Base-by-base conservation (phyloP, 2,329 filamentous ascomycete species). In the Thielaviopsis cerberus region DNA sequence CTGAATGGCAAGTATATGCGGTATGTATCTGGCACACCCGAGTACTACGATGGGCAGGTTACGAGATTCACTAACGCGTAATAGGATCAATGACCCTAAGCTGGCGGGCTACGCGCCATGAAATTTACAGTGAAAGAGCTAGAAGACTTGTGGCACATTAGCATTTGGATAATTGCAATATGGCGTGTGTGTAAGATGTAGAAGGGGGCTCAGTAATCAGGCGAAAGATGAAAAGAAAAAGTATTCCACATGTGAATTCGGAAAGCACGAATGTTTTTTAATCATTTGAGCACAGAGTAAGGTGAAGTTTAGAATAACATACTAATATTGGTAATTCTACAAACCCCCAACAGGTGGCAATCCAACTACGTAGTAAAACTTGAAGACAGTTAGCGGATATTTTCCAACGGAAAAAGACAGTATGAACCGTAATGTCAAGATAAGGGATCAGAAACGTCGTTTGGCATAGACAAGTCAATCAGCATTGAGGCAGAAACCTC, bases 1-100 rank as follows among this genome's bases (percentile, higher is more conserved):
- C 70, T 96, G 63, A 90, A 78, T 65, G 92, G 92, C 26, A 82
- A 82, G 65, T 89, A 86, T 66, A 71, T 92, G 64, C 82, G 70
- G 80, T 87, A 74, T 45, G 59, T 60, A 62, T 74, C 30, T 58
- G 45, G 10, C 4, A 26, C 22, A 51, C 13, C 23, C 48, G 24
- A 4, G 6, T 20, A 20, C 41, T 34, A 27, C 25, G 13, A 22
- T 34, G 20, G 45, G 20, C 17, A 22, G 15, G n/a, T 51, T 7
- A 25, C 20, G 3, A 15, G 20, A 53, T 45, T 41, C 20, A 25
- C 57, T 26, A 34, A 27, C 23, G 11, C 34, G 15, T 11, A 48
- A 34, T 25, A 62, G 61, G 11, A 55, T 62, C 7, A 53, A 34
- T 20, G 60, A 57, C 30, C 61, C 66, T 11, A 77, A 78, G 58